Percentiles rank a stretch among this genome's conserved stretches.
These are phyloP conservation scores for Coemansia sp. DNA, from an alignment of 192 early-diverging fungal genomes.

Conservation along the genomic window DNA sequence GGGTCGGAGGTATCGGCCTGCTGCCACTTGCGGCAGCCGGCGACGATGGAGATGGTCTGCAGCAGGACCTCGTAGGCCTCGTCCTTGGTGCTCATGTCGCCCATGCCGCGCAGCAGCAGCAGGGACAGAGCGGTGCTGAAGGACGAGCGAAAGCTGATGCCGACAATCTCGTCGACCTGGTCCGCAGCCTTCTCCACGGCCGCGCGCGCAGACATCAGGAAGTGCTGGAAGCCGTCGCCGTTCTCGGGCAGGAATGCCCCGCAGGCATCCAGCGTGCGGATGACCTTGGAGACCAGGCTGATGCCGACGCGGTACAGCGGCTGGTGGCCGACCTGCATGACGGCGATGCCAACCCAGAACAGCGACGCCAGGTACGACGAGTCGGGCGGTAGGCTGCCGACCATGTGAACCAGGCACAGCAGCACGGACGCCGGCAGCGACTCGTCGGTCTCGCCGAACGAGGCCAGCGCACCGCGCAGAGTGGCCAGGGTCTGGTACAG, in stretches of 20 bases:
- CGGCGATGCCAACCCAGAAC: constrained; percentile 87
- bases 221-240: constrained; percentile 64
- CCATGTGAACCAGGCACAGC: constrained; percentile 87
- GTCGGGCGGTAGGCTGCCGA: constrained; percentile 71
- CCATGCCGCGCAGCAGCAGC: constrained; percentile 77
- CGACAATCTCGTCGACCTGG: constrained; percentile 66
- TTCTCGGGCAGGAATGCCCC: constrained; percentile 58
- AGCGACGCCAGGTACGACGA: constrained; percentile 76
- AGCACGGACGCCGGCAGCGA: constrained; percentile 80
- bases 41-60: constrained; percentile 69
- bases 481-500: constrained; percentile 91
- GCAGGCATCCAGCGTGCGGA: constrained; percentile 69
- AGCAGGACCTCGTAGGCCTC: constrained; percentile 64
- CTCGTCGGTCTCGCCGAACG: constrained; percentile 77
- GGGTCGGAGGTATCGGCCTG: constrained; percentile 13
- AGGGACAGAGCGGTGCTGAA: constrained; percentile 82
- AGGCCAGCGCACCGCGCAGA: constrained; percentile 75
- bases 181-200: constrained; percentile 66
- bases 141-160: constrained; percentile 78
- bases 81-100: constrained; percentile 67
- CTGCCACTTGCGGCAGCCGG: constrained; percentile 53
- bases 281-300: constrained; percentile 61
- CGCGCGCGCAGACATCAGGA: constrained; percentile 63
- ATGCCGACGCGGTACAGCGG: constrained; percentile 70
- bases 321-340: constrained; percentile 83